Conservation (phyloP, 805 yeast species). For the Wickerhamomyces ciferrii region DNA sequence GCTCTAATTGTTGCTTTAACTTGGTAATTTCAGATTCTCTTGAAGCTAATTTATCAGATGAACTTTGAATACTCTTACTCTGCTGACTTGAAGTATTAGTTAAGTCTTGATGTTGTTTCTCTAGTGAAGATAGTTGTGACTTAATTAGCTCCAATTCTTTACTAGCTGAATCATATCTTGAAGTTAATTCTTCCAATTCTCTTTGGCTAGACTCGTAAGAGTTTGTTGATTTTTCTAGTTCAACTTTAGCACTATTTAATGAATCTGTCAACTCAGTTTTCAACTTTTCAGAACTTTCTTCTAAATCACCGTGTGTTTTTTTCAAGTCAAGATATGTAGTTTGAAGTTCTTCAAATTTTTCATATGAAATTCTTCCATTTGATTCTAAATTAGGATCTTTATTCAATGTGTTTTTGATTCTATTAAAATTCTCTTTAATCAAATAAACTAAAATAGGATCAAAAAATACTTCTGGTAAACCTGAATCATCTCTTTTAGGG, state of each 20-base stretch:
- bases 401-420: conserved; percentile 67
- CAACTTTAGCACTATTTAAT: background rate
- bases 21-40: conserved; percentile 17
- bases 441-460: conserved; percentile 57
- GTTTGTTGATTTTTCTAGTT: background rate
- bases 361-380: conserved; percentile 56
- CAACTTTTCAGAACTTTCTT: conserved; percentile 1
- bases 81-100: conserved; percentile 28
- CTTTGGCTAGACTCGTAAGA: background rate
- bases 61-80: conserved; percentile 21
- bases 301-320: conserved; percentile 26
- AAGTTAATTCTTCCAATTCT: conserved; percentile 9
- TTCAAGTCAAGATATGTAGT: conserved; percentile 29
- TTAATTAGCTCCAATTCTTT: conserved; percentile 15
- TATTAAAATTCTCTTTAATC: conserved; percentile 60
- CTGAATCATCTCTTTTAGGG: conserved; percentile 68
- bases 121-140: conserved; percentile 7
- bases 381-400: conserved; percentile 78
- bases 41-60: conserved; percentile 9
- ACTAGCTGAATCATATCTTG: conserved; percentile 6
- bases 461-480: conserved; percentile 81
- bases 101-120: conserved; percentile 26
- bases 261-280: background rate
- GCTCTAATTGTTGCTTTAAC: conserved; percentile 22
- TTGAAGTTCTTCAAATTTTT: conserved; percentile 29